Percentiles rank a stretch among this genome's conserved stretches.
phyloP scores from a whole-genome alignment of 257 asterid species.

The Eustoma russellianum region DNA sequence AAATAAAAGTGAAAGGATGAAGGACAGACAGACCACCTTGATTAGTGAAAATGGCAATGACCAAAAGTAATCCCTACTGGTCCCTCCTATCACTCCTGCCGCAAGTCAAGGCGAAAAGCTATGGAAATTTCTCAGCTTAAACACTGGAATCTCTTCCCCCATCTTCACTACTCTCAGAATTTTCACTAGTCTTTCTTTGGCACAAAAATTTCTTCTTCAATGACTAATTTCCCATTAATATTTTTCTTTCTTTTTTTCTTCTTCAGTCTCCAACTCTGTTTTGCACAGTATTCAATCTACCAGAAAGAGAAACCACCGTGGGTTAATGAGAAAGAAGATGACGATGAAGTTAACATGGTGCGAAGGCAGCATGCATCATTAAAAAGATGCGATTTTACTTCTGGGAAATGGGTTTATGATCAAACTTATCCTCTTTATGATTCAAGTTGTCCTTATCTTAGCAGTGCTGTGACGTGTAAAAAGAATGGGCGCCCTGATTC shows the following conservation, averaged over 20 bases:
- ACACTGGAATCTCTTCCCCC: background rate
- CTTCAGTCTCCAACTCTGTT: background rate
- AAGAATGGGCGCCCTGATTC: slow-evolving; percentile 87
- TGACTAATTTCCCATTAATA: slow-evolving; percentile 29
- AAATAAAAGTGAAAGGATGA: background rate
- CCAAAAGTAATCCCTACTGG: slow-evolving; percentile 10
- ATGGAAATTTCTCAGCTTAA: slow-evolving; percentile 16
- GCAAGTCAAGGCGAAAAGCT: slow-evolving; percentile 45
- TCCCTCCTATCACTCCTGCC: slow-evolving; percentile 27
- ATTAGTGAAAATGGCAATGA: slow-evolving; percentile 10
- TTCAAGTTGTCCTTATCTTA: slow-evolving; percentile 65
- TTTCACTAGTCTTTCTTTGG: background rate
- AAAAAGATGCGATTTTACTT: slow-evolving; percentile 46
- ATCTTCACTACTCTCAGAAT: background rate
- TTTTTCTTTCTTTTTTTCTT: slow-evolving; percentile 22
- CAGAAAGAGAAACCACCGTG: slow-evolving; percentile 47
- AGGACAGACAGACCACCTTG: background rate
- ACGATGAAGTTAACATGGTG: slow-evolving; percentile 42
- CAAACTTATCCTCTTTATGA: slow-evolving; percentile 70
- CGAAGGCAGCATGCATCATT: slow-evolving; percentile 43
- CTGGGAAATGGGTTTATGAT: slow-evolving; percentile 78
- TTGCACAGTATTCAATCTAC: slow-evolving; percentile 24
- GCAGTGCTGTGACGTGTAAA: slow-evolving; percentile 55
- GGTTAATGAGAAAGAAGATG: slow-evolving; percentile 52
- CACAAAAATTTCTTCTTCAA: slow-evolving; percentile 9